Base-by-base conservation (phyloP, 257 asterid species). In the Nicotiana sylvestris region DNA sequence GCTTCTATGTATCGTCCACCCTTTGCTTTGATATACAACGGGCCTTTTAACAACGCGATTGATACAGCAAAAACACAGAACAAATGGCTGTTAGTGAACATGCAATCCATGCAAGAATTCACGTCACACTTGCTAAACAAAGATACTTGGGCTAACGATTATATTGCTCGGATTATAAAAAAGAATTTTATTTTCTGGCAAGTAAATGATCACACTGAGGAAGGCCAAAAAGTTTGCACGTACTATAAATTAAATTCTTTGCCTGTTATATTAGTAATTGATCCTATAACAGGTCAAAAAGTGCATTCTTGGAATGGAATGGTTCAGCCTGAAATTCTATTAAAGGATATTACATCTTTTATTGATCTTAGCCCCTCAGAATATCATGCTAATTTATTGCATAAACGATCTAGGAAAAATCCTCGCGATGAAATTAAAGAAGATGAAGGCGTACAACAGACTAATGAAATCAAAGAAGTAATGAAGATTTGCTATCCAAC, bases 231-330 rank as follows among this genome's bases (percentile, higher is more conserved):
- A 65, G 82, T 79, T 16, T 25, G 60, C 13, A 61, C 61, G 6
- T 61, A 25, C 43, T 79, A 61, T 12, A 61, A 61, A 2, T 29
- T 79, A 8, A 35, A 58, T 6, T 35, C 61, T 12, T 0, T 16
- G 25, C 82, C 82, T 25, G 74, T 29, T 9, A 65, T 62, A 58
- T 65, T 79, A 53, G 74, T 79, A n/a, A 61, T 79, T 46, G 82
- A 79, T 49, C 82, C 74, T 3, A 1, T 79, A 9, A 79, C 74
- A 39, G 82, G 74, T 25, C 60, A 65, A 29, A 37, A 37, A 0
- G 37, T 79, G 74, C 21, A 4, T 4, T 79, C 29, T 7, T 79
- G 82, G 74, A 60, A 39, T 15, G 46, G 74, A 39, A 58, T 46
- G 82, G 61, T 61, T 61, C 60, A 79, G 4, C 74, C 74, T 0